phyloP scores from a whole-genome alignment of 371 early-diverging fungal species.

The Mucor circinelloides region DNA sequence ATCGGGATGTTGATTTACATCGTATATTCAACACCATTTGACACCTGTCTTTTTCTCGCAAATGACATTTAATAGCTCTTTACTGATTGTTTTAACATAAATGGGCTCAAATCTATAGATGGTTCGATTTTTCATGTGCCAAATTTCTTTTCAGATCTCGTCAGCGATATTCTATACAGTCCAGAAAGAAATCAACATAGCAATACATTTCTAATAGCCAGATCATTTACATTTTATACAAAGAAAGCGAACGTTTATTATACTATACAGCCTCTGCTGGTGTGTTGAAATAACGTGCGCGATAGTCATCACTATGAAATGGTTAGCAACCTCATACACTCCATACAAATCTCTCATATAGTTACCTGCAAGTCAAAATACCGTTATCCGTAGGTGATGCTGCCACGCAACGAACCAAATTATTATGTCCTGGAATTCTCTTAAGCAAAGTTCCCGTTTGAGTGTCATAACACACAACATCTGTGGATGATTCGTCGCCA shows the following conservation, averaged over 20 bases:
- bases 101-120: too few species aligned
- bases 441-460: slow-evolving; percentile 58
- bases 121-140: too few species aligned
- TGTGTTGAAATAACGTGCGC: slow-evolving; percentile 48
- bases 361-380: slow-evolving; percentile 54
- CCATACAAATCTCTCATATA: not conserved
- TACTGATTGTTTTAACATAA: too few species aligned
- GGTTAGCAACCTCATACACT: not conserved
- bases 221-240: not conserved
- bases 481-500: slow-evolving; percentile 70
- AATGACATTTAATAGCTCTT: too few species aligned
- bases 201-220: not conserved
- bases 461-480: slow-evolving; percentile 69
- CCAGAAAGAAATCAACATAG: too few species aligned
- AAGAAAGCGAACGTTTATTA: not conserved
- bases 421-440: slow-evolving; percentile 51
- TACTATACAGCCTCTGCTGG: not conserved
- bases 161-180: too few species aligned
- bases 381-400: slow-evolving; percentile 53
- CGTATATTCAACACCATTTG: too few species aligned
- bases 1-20: not conserved
- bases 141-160: too few species aligned
- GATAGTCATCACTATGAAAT: slow-evolving; percentile 46
- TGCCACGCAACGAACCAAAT: slow-evolving; percentile 46
- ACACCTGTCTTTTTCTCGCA: too few species aligned